Percentiles rank a stretch among this genome's conserved stretches.
Conservation (phyloP, 2,329 filamentous ascomycete genomes). For the Aschersonia sp. region DNA sequence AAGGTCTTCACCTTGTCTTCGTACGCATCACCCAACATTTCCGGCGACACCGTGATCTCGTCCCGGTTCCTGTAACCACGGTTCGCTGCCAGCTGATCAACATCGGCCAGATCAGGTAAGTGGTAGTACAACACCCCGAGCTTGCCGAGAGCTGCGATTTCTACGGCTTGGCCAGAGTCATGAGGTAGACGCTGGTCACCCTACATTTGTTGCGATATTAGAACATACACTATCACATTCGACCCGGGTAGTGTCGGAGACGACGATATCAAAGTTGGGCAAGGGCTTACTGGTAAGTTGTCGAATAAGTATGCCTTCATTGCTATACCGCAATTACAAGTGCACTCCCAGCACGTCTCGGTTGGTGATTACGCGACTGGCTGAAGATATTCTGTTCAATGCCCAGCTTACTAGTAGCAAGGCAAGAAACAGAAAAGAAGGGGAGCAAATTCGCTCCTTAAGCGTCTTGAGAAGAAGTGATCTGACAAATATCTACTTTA, state of each 20-base stretch:
- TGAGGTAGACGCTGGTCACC: conserved; percentile 89
- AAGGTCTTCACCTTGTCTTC: conserved; percentile 90
- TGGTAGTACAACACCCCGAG: conserved; percentile 73
- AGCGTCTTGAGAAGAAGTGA: too few relatives aligned
- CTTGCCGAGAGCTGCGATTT: conserved; percentile 47
- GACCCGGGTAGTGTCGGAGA: too few relatives aligned
- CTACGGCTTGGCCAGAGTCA: conserved; percentile 63
- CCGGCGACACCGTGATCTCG: conserved; percentile 77
- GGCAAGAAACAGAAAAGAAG: too few relatives aligned
- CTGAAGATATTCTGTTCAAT: too few relatives aligned
- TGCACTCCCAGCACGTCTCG: too few relatives aligned
- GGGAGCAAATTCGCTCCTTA: too few relatives aligned
- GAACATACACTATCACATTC: background rate
- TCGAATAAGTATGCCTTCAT: conserved; percentile 48
- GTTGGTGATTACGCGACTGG: too few relatives aligned
- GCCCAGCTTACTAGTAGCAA: too few relatives aligned
- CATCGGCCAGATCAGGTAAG: conserved; percentile 47
- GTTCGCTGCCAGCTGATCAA: conserved; percentile 59
- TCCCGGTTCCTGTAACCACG: conserved; percentile 91
- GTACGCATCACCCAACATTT: conserved; percentile 73
- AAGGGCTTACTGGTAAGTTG: conserved; percentile 31
- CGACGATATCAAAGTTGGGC: background rate
- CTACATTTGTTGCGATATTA: conserved; percentile 25
- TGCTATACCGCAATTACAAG: background rate
- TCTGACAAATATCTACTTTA: too few relatives aligned